Evolutionary conservation across 768 basidiomycete species (phyloP).

Genomic region (Strobilomyces confusus): DNA sequence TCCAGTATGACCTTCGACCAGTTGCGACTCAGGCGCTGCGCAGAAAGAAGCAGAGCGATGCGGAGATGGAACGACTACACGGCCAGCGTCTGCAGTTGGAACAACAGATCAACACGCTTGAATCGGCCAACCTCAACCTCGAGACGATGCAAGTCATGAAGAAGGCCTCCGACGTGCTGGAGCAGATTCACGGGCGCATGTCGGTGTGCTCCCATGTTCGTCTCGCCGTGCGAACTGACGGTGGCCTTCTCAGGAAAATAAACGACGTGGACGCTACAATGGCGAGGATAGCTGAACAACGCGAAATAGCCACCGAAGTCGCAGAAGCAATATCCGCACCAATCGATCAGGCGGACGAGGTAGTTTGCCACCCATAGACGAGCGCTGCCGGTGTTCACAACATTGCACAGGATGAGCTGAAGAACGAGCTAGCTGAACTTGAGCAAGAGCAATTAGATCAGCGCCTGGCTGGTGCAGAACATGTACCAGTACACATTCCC

Average conservation of each 20-base stretch:
- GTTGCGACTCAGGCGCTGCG: conserved; percentile 87
- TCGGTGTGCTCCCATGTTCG: conserved; percentile 42
- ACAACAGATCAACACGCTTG: conserved; percentile 94
- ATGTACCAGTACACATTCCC: conserved; percentile 84
- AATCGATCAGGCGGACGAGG: conserved; percentile 68
- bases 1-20: conserved; percentile 30
- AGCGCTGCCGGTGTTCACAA: neutral
- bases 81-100: conserved; percentile 90
- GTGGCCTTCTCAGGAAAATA: conserved; percentile 53
- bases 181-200: conserved; percentile 86
- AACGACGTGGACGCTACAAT: conserved; percentile 90
- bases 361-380: conserved; percentile 31
- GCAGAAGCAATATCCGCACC: conserved; percentile 83
- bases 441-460: conserved; percentile 88
- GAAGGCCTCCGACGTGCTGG: conserved; percentile 86
- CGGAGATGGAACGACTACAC: conserved; percentile 79
- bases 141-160: conserved; percentile 98
- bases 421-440: conserved; percentile 75
- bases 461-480: conserved; percentile 80
- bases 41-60: conserved; percentile 88
- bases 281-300: conserved; percentile 83
- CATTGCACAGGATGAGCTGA: conserved; percentile 69
- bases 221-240: conserved; percentile 2
- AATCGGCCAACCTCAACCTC: conserved; percentile 95
- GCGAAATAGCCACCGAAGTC: conserved; percentile 90